phyloP scores from a whole-genome alignment of 345 rosid genomes.

The Camelina hispida region DNA sequence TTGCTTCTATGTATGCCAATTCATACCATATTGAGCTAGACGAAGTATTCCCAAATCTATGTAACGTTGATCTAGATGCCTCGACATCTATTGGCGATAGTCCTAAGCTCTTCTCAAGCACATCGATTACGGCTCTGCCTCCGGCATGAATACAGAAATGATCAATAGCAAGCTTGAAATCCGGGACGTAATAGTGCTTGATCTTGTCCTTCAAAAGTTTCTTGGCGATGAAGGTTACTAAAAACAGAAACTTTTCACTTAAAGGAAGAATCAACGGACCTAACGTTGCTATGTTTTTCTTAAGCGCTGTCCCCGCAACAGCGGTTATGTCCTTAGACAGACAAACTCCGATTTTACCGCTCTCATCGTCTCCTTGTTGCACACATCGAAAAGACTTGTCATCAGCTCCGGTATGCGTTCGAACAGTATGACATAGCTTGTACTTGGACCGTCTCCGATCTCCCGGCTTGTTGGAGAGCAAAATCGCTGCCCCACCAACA shows the following conservation, averaged over 20 bases:
- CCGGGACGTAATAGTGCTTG: slow-evolving; percentile 72
- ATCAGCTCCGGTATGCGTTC: slow-evolving; percentile 75
- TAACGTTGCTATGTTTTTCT: slow-evolving; percentile 69
- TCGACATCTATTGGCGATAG: slow-evolving; percentile 67
- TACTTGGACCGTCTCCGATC: slow-evolving; percentile 68
- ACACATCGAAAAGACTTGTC: slow-evolving; percentile 73
- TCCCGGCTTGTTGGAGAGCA: slow-evolving; percentile 60
- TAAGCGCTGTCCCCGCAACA: slow-evolving; percentile 70
- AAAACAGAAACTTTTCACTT: slow-evolving; percentile 77
- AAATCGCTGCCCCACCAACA: slow-evolving; percentile 65
- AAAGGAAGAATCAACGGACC: slow-evolving; percentile 87
- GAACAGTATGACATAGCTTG: slow-evolving; percentile 64
- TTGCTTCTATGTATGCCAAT: slow-evolving; percentile 77
- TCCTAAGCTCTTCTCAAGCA: slow-evolving; percentile 80
- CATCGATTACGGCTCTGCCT: slow-evolving; percentile 87
- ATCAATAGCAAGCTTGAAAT: slow-evolving; percentile 82
- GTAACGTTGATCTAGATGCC: slow-evolving; percentile 85
- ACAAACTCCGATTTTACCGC: slow-evolving; percentile 65
- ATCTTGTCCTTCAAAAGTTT: slow-evolving; percentile 59
- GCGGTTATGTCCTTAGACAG: slow-evolving; percentile 67
- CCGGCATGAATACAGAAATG: slow-evolving; percentile 92
- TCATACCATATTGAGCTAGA: slow-evolving; percentile 95
- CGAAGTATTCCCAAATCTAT: slow-evolving; percentile 86
- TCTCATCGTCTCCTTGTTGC: slow-evolving; percentile 70
- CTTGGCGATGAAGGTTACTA: slow-evolving; percentile 60